Conservation (phyloP, 2,329 filamentous ascomycete species). For the Cladosporium sp. region DNA sequence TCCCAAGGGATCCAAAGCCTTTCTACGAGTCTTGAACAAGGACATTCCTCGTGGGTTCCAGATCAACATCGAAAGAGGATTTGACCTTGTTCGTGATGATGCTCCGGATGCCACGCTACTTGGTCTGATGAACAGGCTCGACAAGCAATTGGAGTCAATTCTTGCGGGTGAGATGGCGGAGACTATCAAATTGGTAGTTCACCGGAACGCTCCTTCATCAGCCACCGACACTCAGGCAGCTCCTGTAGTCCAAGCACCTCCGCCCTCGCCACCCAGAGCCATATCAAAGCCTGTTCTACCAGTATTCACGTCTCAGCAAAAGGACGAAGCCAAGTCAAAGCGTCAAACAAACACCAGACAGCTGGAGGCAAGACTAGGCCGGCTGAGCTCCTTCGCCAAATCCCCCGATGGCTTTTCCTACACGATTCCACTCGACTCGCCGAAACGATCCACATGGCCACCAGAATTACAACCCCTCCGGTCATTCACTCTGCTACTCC, state of each 20-base stretch:
- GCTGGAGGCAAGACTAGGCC: conserved; percentile 67
- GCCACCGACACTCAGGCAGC: neutral
- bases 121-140: conserved; percentile 60
- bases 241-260: neutral
- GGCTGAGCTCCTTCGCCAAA: conserved; percentile 60
- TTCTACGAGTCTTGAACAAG: conserved; percentile 59
- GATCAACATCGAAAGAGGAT: conserved; percentile 71
- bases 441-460: conserved; percentile 56
- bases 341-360: conserved; percentile 63
- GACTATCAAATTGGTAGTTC: conserved; percentile 63
- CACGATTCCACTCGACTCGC: conserved; percentile 63
- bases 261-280: conserved; percentile 8
- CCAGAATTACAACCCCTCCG: conserved; percentile 54
- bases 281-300: conserved; percentile 32
- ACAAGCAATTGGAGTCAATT: conserved; percentile 64
- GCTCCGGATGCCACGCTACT: conserved; percentile 55
- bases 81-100: conserved; percentile 56
- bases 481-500: conserved; percentile 62
- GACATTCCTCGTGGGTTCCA: conserved; percentile 67
- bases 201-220: conserved; percentile 27
- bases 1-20: conserved; percentile 50
- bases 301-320: conserved; percentile 53
- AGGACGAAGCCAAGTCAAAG: conserved; percentile 54
- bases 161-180: conserved; percentile 64
- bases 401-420: conserved; percentile 65